These are phyloP conservation scores for Populus tomentosa DNA, from an alignment of 441 rosid genomes.

Conservation along the genomic window DNA sequence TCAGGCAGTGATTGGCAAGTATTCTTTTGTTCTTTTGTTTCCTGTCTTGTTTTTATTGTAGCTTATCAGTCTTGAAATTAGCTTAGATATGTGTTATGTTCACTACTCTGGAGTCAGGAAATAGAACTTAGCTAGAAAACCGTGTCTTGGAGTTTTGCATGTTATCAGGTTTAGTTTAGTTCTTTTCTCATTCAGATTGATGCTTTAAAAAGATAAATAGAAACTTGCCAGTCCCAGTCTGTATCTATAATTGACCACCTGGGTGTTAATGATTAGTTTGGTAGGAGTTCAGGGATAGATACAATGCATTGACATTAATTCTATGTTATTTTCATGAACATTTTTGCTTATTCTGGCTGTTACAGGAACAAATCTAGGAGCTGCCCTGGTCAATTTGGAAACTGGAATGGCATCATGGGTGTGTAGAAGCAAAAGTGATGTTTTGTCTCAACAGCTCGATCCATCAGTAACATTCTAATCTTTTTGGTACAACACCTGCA, in stretches of 20 bases:
- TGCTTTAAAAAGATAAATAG: no score
- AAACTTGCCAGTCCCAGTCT: no score
- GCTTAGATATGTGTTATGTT: conserved; percentile 2
- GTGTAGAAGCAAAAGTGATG: conserved; percentile 67
- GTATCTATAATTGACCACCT: no score
- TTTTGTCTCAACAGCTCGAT: conserved; percentile 65
- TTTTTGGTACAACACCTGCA: conserved; percentile 7
- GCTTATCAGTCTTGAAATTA: conserved; percentile 15
- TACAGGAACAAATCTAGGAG: conserved; percentile 76
- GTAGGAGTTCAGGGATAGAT: neutral
- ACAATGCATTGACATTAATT: neutral
- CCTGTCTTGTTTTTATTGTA: neutral
- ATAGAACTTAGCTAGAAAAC: neutral
- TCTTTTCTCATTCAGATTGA: neutral
- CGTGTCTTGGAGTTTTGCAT: neutral
- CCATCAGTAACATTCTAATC: conserved; percentile 42
- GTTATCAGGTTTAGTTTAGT: neutral
- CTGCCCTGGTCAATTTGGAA: conserved; percentile 68
- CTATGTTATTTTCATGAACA: neutral
- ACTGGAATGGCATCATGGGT: conserved; percentile 53
- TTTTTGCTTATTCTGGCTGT: conserved; percentile 8
- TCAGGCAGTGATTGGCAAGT: conserved; percentile 68
- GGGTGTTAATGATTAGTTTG: neutral
- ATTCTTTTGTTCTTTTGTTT: conserved; percentile 7
- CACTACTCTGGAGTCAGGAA: neutral